Conservation (phyloP, 805 yeast species). For the Myxozyma neotropica region DNA sequence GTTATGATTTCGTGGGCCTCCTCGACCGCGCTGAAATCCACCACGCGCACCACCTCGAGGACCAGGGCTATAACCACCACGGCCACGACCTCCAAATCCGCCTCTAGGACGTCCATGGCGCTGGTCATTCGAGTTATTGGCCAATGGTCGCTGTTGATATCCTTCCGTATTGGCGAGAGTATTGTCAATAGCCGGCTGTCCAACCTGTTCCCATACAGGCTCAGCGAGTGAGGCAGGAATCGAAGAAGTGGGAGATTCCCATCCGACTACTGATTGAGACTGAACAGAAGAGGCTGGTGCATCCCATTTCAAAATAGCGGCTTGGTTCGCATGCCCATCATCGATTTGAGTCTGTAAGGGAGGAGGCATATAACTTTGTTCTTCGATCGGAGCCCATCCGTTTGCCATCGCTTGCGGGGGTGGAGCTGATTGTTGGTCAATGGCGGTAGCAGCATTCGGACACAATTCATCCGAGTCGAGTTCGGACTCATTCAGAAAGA, state of each 20-base stretch:
- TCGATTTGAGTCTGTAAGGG: conserved; percentile 15
- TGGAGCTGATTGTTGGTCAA: neutral
- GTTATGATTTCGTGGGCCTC: conserved; percentile 8
- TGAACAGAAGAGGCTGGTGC: neutral
- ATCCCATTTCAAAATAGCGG: conserved; percentile 16
- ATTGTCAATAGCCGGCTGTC: neutral
- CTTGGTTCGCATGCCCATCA: conserved; percentile 16
- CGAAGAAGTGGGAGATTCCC: neutral
- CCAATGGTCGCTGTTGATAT: neutral
- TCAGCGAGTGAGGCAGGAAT: conserved; percentile 2
- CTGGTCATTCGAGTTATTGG: neutral
- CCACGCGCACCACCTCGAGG: conserved; percentile 11
- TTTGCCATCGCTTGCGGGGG: conserved; percentile 12
- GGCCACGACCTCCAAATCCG: conserved; percentile 7
- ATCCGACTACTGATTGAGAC: neutral
- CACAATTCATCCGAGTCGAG: conserved; percentile 16
- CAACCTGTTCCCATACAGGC: conserved; percentile 18
- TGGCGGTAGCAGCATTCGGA: neutral
- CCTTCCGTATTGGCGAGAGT: neutral
- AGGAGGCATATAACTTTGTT: conserved; percentile 1
- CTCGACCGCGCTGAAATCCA: too few species aligned
- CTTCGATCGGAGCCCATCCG: neutral
- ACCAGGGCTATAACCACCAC: conserved; percentile 3
- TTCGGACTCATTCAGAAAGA: conserved; percentile 34
- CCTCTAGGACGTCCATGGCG: conserved; percentile 3